These are phyloP conservation scores for Gossypium ekmanianum DNA, from an alignment of 345 rosid genomes.

Conservation along the genomic window DNA sequence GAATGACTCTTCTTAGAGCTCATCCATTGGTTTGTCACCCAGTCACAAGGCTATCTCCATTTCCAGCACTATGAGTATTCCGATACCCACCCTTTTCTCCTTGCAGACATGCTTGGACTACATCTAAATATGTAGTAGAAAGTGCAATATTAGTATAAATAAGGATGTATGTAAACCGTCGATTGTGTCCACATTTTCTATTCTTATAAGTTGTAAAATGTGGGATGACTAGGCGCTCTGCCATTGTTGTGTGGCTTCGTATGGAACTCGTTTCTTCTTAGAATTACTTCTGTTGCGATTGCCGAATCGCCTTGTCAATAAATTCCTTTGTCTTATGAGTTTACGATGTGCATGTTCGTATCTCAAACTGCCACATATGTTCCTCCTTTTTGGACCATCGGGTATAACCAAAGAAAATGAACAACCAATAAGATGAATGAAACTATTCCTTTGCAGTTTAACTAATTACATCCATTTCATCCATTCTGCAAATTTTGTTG, in stretches of 20 bases:
- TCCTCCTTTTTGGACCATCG: neutral
- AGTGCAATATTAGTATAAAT: neutral
- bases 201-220: neutral
- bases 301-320: neutral
- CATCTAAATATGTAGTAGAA: too few relatives aligned
- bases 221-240: neutral
- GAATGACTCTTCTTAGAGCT: constrained; percentile 52
- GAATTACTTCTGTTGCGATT: neutral
- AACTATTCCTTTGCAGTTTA: neutral
- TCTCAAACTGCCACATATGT: neutral
- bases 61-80: constrained; percentile 10
- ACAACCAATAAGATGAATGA: neutral
- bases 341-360: neutral
- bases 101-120: neutral
- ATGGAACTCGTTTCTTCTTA: neutral
- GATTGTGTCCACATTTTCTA: neutral
- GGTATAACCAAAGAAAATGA: neutral
- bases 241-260: neutral
- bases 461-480: neutral
- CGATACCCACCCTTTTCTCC: neutral
- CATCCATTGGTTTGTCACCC: constrained; percentile 49
- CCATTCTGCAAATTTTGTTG: neutral
- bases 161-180: neutral
- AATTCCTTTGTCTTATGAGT: neutral
- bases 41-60: constrained; percentile 37